These are phyloP conservation scores for Scutellaria barbata DNA, from an alignment of 257 asterid genomes.

Conservation along the genomic window DNA sequence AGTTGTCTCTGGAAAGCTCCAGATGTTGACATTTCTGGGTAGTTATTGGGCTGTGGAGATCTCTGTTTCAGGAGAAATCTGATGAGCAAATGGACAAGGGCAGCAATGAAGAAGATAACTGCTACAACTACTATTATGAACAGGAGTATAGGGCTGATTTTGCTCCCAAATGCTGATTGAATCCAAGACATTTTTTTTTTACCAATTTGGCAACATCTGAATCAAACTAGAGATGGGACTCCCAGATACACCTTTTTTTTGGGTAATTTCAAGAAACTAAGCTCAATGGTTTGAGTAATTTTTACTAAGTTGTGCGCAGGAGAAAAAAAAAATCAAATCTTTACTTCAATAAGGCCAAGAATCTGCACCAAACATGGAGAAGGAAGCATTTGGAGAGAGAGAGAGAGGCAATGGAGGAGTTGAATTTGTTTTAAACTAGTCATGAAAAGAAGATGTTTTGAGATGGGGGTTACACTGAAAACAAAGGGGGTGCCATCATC, in stretches of 20 bases:
- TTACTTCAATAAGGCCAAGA: not conserved
- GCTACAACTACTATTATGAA: slow-evolving; percentile 56
- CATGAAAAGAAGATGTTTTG: not conserved
- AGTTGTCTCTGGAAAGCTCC: slow-evolving; percentile 74
- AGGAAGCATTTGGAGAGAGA: not conserved
- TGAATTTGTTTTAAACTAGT: slow-evolving; percentile 17
- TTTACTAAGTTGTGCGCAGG: not conserved
- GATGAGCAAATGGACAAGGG: slow-evolving; percentile 67
- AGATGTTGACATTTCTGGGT: slow-evolving; percentile 56
- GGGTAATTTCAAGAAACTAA: slow-evolving; percentile 5
- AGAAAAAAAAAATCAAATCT: slow-evolving; percentile 30
- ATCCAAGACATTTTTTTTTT: slow-evolving; percentile 60
- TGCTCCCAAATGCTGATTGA: slow-evolving; percentile 65
- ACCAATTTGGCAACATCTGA: slow-evolving; percentile 33
- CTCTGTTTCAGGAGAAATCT: slow-evolving; percentile 58
- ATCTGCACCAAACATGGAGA: not conserved
- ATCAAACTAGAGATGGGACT: not conserved
- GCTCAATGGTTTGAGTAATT: not conserved
- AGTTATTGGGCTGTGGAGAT: slow-evolving; percentile 41
- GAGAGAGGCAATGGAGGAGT: not conserved
- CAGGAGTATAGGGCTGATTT: slow-evolving; percentile 63
- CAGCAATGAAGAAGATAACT: slow-evolving; percentile 59
- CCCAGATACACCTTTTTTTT: not conserved
- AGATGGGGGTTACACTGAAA: slow-evolving; percentile 34
- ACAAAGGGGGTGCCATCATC: slow-evolving; percentile 26